Conservation (phyloP, 306 rosid genomes). For the Carpinus fangiana region DNA sequence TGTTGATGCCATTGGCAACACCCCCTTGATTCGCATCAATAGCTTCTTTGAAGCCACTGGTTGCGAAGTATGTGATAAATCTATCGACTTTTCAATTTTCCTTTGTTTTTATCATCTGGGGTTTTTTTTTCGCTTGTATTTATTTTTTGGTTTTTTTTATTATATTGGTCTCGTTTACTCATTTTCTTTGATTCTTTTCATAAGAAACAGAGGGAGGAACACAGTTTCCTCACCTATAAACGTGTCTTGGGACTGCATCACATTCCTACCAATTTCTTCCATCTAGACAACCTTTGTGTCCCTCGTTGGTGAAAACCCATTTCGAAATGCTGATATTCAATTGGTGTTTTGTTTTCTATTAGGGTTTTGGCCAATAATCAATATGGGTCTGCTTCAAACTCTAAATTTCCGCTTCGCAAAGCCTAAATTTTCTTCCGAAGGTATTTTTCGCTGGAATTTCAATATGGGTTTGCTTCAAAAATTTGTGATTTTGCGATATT, state of each 20-base stretch:
- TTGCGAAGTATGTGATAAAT: conserved; percentile 50
- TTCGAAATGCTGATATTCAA: no score
- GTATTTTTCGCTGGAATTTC: not conserved
- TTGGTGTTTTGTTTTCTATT: not conserved
- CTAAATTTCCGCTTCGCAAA: not conserved
- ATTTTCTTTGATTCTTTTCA: no score
- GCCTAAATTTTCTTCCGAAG: conserved; percentile 6
- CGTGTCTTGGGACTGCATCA: no score
- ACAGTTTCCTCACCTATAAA: no score
- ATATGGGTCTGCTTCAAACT: not conserved
- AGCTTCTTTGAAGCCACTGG: conserved; percentile 95
- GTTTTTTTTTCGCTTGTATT: not conserved
- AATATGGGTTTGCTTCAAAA: conserved; percentile 27
- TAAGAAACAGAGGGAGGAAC: no score
- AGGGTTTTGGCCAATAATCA: not conserved
- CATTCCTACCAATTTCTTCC: no score
- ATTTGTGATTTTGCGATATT: not conserved
- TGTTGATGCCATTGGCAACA: conserved; percentile 80
- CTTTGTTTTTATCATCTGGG: conserved; percentile 2
- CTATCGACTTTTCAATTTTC: not conserved
- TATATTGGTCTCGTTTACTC: no score
- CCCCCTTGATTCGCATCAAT: conserved; percentile 80
- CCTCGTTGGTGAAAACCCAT: not conserved
- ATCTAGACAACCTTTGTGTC: no score
- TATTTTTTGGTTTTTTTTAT: not conserved